Conservation (phyloP, 2,329 filamentous ascomycete species). For the Cercospora zeina region DNA sequence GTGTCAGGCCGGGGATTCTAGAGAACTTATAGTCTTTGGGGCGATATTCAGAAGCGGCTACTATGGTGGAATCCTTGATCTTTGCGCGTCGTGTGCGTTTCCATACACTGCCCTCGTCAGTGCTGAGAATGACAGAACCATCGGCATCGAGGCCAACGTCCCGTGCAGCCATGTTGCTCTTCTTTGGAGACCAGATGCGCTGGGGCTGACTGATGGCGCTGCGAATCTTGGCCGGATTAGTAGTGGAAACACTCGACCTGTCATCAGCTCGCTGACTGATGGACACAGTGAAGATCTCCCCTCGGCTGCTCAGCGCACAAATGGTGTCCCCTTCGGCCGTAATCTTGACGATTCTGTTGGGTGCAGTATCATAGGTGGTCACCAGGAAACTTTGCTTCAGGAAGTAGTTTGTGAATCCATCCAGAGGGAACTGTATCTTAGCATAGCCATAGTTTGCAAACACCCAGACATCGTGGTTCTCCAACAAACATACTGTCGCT, state of each 20-base stretch:
- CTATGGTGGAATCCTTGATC: slow-evolving; percentile 65
- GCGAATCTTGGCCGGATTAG: slow-evolving; percentile 87
- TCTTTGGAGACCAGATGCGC: slow-evolving; percentile 85
- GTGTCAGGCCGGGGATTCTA: slow-evolving; percentile 81
- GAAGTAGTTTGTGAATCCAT: slow-evolving; percentile 69
- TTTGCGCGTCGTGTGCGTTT: slow-evolving; percentile 79
- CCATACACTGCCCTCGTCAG: slow-evolving; percentile 90
- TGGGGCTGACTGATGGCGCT: slow-evolving; percentile 75
- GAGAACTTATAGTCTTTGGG: slow-evolving; percentile 94
- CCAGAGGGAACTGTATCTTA: slow-evolving; percentile 79
- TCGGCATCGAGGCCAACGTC: slow-evolving; percentile 90
- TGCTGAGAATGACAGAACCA: slow-evolving; percentile 91
- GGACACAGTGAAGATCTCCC: slow-evolving; percentile 83
- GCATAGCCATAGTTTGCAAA: slow-evolving; percentile 96
- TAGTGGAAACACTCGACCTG: slow-evolving; percentile 69
- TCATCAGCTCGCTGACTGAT: slow-evolving; percentile 69
- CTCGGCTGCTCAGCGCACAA: slow-evolving; percentile 77
- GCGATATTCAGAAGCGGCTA: slow-evolving; percentile 57
- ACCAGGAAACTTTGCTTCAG: slow-evolving; percentile 66
- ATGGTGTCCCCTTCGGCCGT: slow-evolving; percentile 88
- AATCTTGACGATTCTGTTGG: slow-evolving; percentile 72
- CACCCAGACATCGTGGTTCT: slow-evolving; percentile 86
- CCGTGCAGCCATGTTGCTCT: slow-evolving; percentile 76
- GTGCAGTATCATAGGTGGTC: slow-evolving; percentile 63
- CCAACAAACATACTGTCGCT: slow-evolving; percentile 80